Evolutionary conservation across 257 asterid genomes (phyloP), one percentile per base, ranked within the genome.

Genomic region (Fraxinus pennsylvanica): DNA sequence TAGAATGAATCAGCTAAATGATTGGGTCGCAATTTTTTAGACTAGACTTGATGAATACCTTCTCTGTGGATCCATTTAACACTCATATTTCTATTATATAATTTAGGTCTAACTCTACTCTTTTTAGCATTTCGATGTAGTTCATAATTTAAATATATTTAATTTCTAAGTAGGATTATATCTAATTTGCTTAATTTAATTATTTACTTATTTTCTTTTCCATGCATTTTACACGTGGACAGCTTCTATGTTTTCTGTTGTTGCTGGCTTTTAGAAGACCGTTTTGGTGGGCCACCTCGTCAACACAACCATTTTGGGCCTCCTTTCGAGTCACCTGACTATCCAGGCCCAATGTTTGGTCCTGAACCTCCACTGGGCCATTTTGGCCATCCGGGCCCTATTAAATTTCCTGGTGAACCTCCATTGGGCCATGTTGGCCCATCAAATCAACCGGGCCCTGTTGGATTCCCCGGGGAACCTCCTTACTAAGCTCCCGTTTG

Each of bases 241-340:
- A 59, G 67, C 67, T n/a, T 59, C 67, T 59, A 57, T n/a, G 67
- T 59, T 9, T 59, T 59, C 67, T 59, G 30, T 59, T 59, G 67
- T 59, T 59, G 32, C 32, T 59, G 67, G 67, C 32, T 59, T 59
- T 59, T 59, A 59, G 67, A 59, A 59, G 67, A n/a, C 30, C 22
- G 67, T 9, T n/a, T 59, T 21, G 67, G 67, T 2, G 32, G 66
- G 29, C 14, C 32, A 22, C 14, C 14, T 59, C 14, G 67, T 59
- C 30, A 0, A 59, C 67, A 59, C 30, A 6, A 9, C 9, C 67
- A 59, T 59, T 4, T 59, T 59, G 67, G 67, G 67, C 67, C 29
- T 59, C 29, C 67, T 59, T 59, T 59, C 1, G 13, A 30, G 67
- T 59, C 67, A 59, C 32, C 30, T n/a, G 30, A 59, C 10, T 59